Evolutionary conservation across 805 yeast species (phyloP).

Genomic region (Jamesozyma jinghongensis): DNA sequence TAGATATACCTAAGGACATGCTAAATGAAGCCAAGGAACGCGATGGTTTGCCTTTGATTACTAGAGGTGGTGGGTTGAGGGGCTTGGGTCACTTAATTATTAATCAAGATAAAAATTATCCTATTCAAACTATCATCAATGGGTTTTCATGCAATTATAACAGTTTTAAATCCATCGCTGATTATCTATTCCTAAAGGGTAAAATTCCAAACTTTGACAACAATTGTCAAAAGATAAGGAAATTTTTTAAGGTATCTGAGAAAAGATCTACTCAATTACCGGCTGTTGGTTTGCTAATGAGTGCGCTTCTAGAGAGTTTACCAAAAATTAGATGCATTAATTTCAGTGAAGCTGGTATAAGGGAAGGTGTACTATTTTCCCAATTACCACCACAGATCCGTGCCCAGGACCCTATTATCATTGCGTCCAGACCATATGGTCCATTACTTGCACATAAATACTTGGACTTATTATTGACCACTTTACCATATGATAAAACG

Average conservation of each 20-base stretch:
- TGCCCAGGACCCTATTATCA: slow-evolving; percentile 56
- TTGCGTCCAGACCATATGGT: slow-evolving; percentile 65
- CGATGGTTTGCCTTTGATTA: slow-evolving; percentile 55
- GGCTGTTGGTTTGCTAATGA: slow-evolving; percentile 53
- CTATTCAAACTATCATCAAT: slow-evolving; percentile 60
- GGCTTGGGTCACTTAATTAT: slow-evolving; percentile 58
- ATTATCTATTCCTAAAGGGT: slow-evolving; percentile 42
- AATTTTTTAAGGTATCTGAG: slow-evolving; percentile 54
- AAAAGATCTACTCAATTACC: slow-evolving; percentile 60
- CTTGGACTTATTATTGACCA: slow-evolving; percentile 43
- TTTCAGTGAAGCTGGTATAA: slow-evolving; percentile 68
- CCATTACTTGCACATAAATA: slow-evolving; percentile 56
- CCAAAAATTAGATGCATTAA: slow-evolving; percentile 56
- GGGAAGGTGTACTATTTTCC: slow-evolving; percentile 66
- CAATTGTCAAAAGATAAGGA: slow-evolving; percentile 27
- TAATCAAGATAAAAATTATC: slow-evolving; percentile 45
- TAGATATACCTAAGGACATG: slow-evolving; percentile 48
- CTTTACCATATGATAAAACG: slow-evolving; percentile 42
- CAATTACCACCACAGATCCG: slow-evolving; percentile 49
- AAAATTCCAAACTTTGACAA: slow-evolving; percentile 33
- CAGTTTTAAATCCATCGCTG: slow-evolving; percentile 43
- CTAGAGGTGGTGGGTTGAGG: slow-evolving; percentile 69
- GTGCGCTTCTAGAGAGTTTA: slow-evolving; percentile 52
- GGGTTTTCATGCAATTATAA: slow-evolving; percentile 53
- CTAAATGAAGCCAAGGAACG: slow-evolving; percentile 40